Conservation (phyloP, 2,329 filamentous ascomycete genomes). For the Endoconidiophora laricicola region DNA sequence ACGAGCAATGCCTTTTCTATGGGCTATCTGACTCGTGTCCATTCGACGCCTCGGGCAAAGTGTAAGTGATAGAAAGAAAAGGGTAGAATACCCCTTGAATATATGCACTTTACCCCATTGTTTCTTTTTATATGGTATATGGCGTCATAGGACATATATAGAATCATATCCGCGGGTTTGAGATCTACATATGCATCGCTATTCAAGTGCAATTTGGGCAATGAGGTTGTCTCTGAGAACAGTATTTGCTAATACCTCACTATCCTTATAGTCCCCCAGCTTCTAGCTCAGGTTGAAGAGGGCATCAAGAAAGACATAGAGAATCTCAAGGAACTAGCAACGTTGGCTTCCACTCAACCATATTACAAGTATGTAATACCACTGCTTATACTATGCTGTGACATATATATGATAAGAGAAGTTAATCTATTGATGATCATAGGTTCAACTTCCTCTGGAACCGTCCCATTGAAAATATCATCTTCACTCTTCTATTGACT, state of each 20-base stretch:
- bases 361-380: constrained; percentile 66
- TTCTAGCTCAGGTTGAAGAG: constrained; percentile 57
- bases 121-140: too few species aligned
- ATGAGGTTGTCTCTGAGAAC: too few species aligned
- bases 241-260: too few species aligned
- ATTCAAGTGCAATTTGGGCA: too few species aligned
- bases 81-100: neutral
- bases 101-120: neutral
- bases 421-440: neutral
- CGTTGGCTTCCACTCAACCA: constrained; percentile 66
- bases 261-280: constrained; percentile 37
- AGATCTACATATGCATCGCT: too few species aligned
- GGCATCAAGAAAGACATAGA: constrained; percentile 55
- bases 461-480: constrained; percentile 66
- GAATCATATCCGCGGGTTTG: too few species aligned
- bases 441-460: constrained; percentile 76
- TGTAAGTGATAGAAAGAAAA: constrained; percentile 23
- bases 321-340: constrained; percentile 52
- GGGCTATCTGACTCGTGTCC: constrained; percentile 32
- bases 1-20: constrained; percentile 7
- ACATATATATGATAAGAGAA: neutral
- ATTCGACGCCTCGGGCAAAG: constrained; percentile 58
- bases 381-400: neutral
- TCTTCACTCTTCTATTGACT: constrained; percentile 36
- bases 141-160: too few species aligned